phyloP scores from a whole-genome alignment of 2,329 filamentous ascomycete species.

The Fusarium illudens region DNA sequence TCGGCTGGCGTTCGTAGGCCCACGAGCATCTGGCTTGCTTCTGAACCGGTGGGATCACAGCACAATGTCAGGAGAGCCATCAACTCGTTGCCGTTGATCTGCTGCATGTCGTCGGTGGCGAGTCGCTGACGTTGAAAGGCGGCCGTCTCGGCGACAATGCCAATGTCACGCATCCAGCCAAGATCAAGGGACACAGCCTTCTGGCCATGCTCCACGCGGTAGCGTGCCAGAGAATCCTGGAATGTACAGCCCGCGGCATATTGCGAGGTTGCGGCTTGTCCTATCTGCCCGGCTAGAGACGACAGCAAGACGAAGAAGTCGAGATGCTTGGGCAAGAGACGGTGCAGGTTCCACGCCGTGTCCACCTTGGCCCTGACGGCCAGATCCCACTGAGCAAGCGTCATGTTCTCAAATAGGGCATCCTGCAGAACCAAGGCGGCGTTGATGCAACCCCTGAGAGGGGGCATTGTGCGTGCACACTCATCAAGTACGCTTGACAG shows the following conservation, averaged over 20 bases:
- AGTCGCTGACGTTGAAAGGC: slow-evolving; percentile 7
- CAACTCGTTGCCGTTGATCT: background rate
- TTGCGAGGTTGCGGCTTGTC: slow-evolving; percentile 61
- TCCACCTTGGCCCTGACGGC: slow-evolving; percentile 62
- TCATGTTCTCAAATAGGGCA: slow-evolving; percentile 63
- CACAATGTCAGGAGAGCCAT: background rate
- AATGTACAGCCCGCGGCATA: slow-evolving; percentile 58
- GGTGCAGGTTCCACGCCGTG: slow-evolving; percentile 64
- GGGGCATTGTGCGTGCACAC: slow-evolving; percentile 41
- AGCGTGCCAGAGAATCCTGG: slow-evolving; percentile 6
- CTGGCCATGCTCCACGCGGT: background rate
- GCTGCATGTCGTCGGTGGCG: background rate
- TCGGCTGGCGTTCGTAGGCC: background rate
- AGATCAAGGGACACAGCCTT: slow-evolving; percentile 59
- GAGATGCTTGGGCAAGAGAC: slow-evolving; percentile 40
- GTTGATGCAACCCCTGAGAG: slow-evolving; percentile 55
- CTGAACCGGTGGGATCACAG: background rate
- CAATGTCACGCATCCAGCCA: slow-evolving; percentile 59
- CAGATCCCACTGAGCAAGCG: slow-evolving; percentile 55
- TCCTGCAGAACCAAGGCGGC: slow-evolving; percentile 58
- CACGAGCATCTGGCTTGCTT: background rate
- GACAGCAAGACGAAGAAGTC: slow-evolving; percentile 66
- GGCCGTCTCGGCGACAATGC: slow-evolving; percentile 59
- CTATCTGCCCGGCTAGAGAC: slow-evolving; percentile 52
- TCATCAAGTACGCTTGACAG: slow-evolving; percentile 42